Evolutionary conservation across 164 flowering plant species (phyloP).

Genomic region (Magnolia kwangsiensis): DNA sequence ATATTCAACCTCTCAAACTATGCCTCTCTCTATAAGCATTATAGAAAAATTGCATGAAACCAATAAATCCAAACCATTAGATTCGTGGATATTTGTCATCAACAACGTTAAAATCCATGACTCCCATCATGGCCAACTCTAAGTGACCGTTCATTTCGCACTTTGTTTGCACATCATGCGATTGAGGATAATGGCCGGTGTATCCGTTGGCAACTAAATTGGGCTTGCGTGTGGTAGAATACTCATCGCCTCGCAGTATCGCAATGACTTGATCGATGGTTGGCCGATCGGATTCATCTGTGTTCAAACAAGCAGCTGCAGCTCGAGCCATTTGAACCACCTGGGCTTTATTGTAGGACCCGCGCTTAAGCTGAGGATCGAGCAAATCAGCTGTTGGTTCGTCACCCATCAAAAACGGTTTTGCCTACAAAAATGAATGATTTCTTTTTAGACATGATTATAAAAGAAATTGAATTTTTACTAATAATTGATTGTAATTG

Average conservation of each 20-base stretch:
- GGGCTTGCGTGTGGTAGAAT: constrained; percentile 18
- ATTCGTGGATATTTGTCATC: constrained; percentile 32
- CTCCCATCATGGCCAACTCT: constrained; percentile 85
- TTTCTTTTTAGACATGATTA: neutral
- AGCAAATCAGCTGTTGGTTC: constrained; percentile 40
- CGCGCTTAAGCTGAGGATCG: constrained; percentile 52
- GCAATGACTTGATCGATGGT: constrained; percentile 47
- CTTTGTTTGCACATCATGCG: constrained; percentile 31
- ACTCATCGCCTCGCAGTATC: constrained; percentile 47
- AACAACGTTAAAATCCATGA: constrained; percentile 62
- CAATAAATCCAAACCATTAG: neutral
- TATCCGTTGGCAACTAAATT: constrained; percentile 6
- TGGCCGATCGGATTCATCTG: constrained; percentile 70
- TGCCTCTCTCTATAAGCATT: neutral
- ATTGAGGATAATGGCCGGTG: constrained; percentile 8
- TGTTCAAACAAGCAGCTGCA: constrained; percentile 60
- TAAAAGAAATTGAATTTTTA: neutral
- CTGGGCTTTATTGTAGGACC: constrained; percentile 33
- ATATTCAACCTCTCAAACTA: neutral
- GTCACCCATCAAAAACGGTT: constrained; percentile 57
- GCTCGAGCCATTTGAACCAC: constrained; percentile 59
- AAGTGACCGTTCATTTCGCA: constrained; percentile 70
- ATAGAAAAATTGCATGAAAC: neutral
- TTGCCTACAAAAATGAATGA: constrained; percentile 47
- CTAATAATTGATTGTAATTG: no score